Evolutionary conservation across 169 alveolate species (phyloP), one percentile per base, ranked within the genome.

Genomic region (Eimeria acervulina): DNA sequence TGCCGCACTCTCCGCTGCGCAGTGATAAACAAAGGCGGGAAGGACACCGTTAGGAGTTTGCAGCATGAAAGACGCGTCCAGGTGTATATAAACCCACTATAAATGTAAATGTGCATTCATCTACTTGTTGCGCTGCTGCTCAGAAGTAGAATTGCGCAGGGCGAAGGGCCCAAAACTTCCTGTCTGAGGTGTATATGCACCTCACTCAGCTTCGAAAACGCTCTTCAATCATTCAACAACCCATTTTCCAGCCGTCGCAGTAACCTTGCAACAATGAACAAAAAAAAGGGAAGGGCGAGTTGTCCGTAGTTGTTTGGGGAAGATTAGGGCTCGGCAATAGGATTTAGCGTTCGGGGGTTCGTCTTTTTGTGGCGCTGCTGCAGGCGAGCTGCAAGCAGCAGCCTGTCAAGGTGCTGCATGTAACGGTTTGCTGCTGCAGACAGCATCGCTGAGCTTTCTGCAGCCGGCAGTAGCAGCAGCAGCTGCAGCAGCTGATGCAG

Each of bases 401-500:
- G 26, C 36, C 55, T 51, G 31, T 31, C 44, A 59, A 84, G 59
- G 55, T 55, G 78, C 93, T 52, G 93, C 51, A 59, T 19, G 78
- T 26, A 84, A 38, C 47, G 93, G 66, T 84, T 84, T 36, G 78
- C 80, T 84, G 61, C 93, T 52, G 93, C 78, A 21, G 80, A n/a
- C 36, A 84, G 93, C 31, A 38, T 42, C 42, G 33, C 36, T 51
- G 42, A 31, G 78, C 80, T 40, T 59, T 84, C 80, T 26, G 52
- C 78, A 33, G 31, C 55, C 38, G 93, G 93, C 59, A 84, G 42
- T 42, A 84, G 80, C 74, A 84, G 61, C 52, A 84, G 19, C 63
- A 55, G 93, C 93, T 51, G 78, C 93, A 84, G 59, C 93, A 84
- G 40, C 80, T 59, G 80, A 28, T 84, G 80, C 78, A 84, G 40